These are phyloP conservation scores for Lupinus albus DNA, from an alignment of 306 rosid genomes.

Conservation along the genomic window DNA sequence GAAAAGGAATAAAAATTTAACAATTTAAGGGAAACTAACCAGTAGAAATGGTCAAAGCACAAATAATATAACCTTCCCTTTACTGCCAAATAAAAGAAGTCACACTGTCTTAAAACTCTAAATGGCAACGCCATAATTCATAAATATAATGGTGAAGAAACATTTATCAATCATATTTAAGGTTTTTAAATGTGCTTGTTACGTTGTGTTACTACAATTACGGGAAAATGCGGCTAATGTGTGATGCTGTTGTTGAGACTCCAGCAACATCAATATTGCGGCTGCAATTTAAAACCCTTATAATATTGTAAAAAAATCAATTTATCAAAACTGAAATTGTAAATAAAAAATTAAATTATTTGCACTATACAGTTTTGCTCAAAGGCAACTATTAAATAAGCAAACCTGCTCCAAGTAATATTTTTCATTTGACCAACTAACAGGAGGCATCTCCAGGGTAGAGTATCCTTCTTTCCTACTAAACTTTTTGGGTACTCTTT, in stretches of 20 bases:
- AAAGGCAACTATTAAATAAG: constrained; percentile 17
- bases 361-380: neutral
- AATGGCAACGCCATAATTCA: constrained; percentile 6
- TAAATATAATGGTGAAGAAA: neutral
- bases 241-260: too few species aligned
- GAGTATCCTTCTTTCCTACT: constrained; percentile 61
- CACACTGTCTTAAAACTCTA: constrained; percentile 4
- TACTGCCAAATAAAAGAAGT: constrained; percentile 12
- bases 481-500: constrained; percentile 83
- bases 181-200: too few species aligned
- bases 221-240: too few species aligned
- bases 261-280: too few species aligned
- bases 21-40: neutral
- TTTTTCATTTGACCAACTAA: constrained; percentile 93
- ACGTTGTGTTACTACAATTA: too few species aligned
- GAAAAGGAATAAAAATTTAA: neutral
- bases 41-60: neutral
- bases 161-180: too few species aligned
- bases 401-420: constrained; percentile 90
- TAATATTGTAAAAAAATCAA: neutral
- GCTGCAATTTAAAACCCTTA: too few species aligned
- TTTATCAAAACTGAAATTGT: constrained; percentile 23
- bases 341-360: neutral
- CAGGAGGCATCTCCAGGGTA: constrained; percentile 80
- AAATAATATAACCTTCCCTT: neutral